Percentiles rank a stretch among this genome's conserved stretches.
phyloP scores from a whole-genome alignment of 1,284 basidiomycete species.

The Microbotryum lychnidis-dioicae region DNA sequence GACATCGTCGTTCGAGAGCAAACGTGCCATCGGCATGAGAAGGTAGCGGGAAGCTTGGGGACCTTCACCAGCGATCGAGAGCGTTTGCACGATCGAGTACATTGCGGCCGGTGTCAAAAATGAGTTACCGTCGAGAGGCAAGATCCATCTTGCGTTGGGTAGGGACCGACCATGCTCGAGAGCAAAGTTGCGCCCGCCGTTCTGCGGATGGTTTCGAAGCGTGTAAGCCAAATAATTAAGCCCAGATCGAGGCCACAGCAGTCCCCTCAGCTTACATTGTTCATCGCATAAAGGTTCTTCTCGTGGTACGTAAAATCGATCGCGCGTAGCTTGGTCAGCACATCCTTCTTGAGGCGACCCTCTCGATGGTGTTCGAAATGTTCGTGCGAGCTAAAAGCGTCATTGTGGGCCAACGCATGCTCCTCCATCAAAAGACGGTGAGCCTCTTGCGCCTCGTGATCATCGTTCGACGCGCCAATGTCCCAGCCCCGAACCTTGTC shows the following conservation, averaged over 20 bases:
- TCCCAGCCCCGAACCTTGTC: slow-evolving; percentile 30
- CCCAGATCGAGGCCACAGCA: background rate
- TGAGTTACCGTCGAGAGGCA: slow-evolving; percentile 39
- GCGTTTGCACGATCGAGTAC: slow-evolving; percentile 31
- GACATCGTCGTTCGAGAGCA: slow-evolving; percentile 34
- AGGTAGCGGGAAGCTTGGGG: slow-evolving; percentile 30
- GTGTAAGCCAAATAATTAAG: background rate
- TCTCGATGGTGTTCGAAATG: slow-evolving; percentile 36
- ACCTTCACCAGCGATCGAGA: slow-evolving; percentile 32
- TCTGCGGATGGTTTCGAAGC: slow-evolving; percentile 19
- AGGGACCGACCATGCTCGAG: slow-evolving; percentile 35
- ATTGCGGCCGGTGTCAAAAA: slow-evolving; percentile 37
- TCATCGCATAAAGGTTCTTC: slow-evolving; percentile 40
- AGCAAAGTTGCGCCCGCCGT: slow-evolving; percentile 39
- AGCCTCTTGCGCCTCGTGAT: slow-evolving; percentile 9
- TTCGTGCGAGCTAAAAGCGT: slow-evolving; percentile 36
- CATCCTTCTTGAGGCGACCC: slow-evolving; percentile 16
- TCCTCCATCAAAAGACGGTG: slow-evolving; percentile 13
- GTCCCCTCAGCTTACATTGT: slow-evolving; percentile 33
- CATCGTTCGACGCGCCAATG: slow-evolving; percentile 20
- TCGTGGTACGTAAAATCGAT: slow-evolving; percentile 38
- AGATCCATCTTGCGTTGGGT: slow-evolving; percentile 36
- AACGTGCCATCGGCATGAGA: slow-evolving; percentile 37
- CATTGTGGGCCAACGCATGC: slow-evolving; percentile 27
- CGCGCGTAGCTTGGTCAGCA: slow-evolving; percentile 32